Evolutionary conservation across 176 grass and related monocot species (phyloP).

Genomic region (Phyllostachys edulis): DNA sequence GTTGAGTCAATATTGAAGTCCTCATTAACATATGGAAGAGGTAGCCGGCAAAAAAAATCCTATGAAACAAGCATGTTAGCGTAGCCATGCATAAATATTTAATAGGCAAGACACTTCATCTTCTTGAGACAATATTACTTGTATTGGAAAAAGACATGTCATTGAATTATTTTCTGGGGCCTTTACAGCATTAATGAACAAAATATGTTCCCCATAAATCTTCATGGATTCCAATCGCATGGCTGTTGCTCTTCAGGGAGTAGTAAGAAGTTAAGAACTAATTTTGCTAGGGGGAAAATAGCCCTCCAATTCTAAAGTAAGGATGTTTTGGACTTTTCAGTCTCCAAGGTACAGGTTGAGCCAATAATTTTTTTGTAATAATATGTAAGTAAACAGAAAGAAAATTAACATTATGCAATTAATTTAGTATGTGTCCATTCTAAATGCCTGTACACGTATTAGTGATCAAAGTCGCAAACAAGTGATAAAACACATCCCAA

Average conservation of each 20-base stretch:
- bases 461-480: background rate
- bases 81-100: slow-evolving; percentile 22
- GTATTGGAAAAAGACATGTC: background rate
- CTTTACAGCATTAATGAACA: slow-evolving; percentile 20
- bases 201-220: slow-evolving; percentile 15
- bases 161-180: background rate
- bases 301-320: slow-evolving; percentile 5
- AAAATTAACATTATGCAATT: background rate
- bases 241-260: background rate
- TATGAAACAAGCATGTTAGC: slow-evolving; percentile 48
- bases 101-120: background rate
- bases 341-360: background rate
- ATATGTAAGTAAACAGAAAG: background rate
- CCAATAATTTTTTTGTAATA: background rate
- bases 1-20: slow-evolving; percentile 80
- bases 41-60: slow-evolving; percentile 82
- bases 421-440: background rate
- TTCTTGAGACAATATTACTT: slow-evolving; percentile 12
- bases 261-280: background rate
- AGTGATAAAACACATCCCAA: background rate
- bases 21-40: slow-evolving; percentile 88
- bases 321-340: background rate
- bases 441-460: background rate
- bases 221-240: background rate
- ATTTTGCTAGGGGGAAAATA: background rate